Percentiles rank a stretch among this genome's conserved stretches.
These are phyloP conservation scores for Carex arenaria DNA, from an alignment of 202 grass and related monocot genomes.

Conservation along the genomic window DNA sequence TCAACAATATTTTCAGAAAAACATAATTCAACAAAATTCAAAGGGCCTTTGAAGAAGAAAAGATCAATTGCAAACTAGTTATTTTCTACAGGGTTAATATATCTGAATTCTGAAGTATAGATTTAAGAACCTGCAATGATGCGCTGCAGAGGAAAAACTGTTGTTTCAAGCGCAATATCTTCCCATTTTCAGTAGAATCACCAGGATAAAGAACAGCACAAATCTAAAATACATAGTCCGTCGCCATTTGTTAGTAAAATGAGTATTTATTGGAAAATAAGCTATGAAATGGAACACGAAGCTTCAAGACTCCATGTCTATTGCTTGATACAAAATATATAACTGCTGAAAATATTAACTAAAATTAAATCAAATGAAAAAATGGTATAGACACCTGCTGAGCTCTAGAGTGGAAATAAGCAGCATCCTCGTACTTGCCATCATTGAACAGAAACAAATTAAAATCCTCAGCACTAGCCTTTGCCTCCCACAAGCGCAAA, in stretches of 20 bases:
- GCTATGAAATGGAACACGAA: not conserved
- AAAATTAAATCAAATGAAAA: not conserved
- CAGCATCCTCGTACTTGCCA: constrained; percentile 78
- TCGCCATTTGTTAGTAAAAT: constrained; percentile 6
- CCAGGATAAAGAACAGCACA: constrained; percentile 89
- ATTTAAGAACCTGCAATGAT: constrained; percentile 72
- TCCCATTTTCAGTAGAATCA: constrained; percentile 98
- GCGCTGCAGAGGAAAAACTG: constrained; percentile 99
- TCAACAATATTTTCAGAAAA: not conserved
- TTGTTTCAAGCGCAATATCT: constrained; percentile 81
- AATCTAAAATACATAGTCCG: constrained; percentile 39
- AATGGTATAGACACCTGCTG: constrained; percentile 56
- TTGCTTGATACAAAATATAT: constrained; percentile 8
- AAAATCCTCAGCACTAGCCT: constrained; percentile 74
- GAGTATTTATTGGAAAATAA: constrained; percentile 19
- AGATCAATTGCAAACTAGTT: not conserved
- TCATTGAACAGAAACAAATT: constrained; percentile 95
- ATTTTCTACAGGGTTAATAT: not conserved
- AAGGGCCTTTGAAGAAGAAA: not conserved
- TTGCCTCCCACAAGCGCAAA: constrained; percentile 97
- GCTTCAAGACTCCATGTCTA: not conserved
- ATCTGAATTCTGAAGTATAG: not conserved
- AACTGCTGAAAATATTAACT: not conserved
- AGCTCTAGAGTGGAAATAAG: constrained; percentile 86
- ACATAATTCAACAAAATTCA: constrained; percentile 1